Evolutionary conservation across 208 protist genomes (phyloP), one percentile per base, ranked within the genome.

Genomic region (Wallacemonas collosoma): DNA sequence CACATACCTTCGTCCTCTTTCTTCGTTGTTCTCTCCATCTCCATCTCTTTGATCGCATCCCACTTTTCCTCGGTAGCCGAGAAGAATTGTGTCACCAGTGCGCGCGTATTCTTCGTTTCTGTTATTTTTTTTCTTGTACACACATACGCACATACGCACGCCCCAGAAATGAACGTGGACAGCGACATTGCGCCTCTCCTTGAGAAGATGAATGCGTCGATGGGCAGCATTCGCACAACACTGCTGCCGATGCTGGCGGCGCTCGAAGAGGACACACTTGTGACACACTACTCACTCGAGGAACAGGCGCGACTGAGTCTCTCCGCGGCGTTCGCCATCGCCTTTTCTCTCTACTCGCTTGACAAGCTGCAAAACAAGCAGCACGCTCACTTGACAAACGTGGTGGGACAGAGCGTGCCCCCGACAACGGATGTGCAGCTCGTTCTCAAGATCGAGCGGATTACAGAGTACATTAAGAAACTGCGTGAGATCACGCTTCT

Each of bases 381-480:
- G 17, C 62, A 51, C 58, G 36, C 41, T 8, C 47, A 61, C 41
- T 2, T 57, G 40, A 0, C 35, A 12, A 67, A 61, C 45, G 51
- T 38, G 36, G 50, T 40, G 5, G 54, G 47, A 3, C 48, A 56
- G 8, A 75, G 60, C 26, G 38, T 71, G 44, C 35, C 54, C n/a
- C 56, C 26, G 51, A 61, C 43, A 14, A 62, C 75, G 1, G 89
- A 96, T 60, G 70, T 80, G 44, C 91, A 91, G 79, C 74, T 96
- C 39, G 65, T 85, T n/a, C 77, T 93, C 0, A 94, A 96, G 76
- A 91, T 96, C 39, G 83, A 96, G 48, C 91, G 91, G 3, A 85
- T 96, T 50, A 85, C 87, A 40, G 91, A 92, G 56, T 94, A 94
- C 69, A 93, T 96, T 48, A 85, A 87, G 44, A 96, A 96, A 62